Evolutionary conservation across 306 rosid genomes (phyloP), one percentile per base, ranked within the genome.

Genomic region (Vigna reflexopilosa): DNA sequence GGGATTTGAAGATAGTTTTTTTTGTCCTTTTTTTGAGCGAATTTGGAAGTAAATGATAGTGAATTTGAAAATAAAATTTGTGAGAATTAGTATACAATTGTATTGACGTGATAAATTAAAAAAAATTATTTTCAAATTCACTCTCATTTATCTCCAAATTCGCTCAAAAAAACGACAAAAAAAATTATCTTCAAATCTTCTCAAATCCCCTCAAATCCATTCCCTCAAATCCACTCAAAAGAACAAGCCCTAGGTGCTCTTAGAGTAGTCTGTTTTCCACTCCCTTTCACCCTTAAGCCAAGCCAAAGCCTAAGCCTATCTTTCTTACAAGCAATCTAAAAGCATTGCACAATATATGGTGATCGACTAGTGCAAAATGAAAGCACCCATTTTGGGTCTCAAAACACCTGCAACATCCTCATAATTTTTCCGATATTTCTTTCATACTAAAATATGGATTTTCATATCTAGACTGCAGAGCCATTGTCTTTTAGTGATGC

Each of bases 351-450:
- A 59, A 81, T 71, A 83, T 56, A 81, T 62, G 70, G 73, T 64
- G 79, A 73, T 81, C 77, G 64, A 79, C 24, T 22, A 22, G 67
- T 59, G 47, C 87, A 85, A 84, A 88, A 78, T 75, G 83, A 81
- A 85, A 88, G 91, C 93, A 85, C 77, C 86, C 77, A 77, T 77
- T 85, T 81, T 63, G 83, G 82, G 82, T 80, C 89, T 85, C 81
- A 71, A 42, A 77, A 85, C 77, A 52, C 66, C 89, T 83, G 83
- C 82, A 67, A 80, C 6, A 47, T 74, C 61, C 76, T 67, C 75
- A 81, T 74, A 62, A 77, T 17, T 73, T 83, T 74, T 82, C 80
- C 85, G 85, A 67, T 50, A 63, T 69, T 54, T 20, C 20, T 20
- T 20, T 52, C 62, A 54, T 30, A 54, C 66, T 58, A 9, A 56